Conservation (phyloP, 768 basidiomycete species). For the Macrolepiota albuminosa region DNA sequence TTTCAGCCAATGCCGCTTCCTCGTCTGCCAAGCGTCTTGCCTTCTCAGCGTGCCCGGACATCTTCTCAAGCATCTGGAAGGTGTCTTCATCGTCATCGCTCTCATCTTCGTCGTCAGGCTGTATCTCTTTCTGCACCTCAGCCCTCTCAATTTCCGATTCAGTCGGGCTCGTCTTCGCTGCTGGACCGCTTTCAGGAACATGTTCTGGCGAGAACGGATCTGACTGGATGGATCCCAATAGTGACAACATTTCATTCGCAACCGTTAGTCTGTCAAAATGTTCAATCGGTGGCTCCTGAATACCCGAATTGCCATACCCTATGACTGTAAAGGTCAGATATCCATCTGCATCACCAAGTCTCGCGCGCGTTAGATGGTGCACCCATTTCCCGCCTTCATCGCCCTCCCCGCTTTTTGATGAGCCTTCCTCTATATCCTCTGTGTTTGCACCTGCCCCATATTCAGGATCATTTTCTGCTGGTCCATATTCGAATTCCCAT, state of each 20-base stretch:
- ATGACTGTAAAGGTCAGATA: constrained; percentile 82
- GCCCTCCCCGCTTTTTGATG: constrained; percentile 24
- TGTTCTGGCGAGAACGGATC: constrained; percentile 72
- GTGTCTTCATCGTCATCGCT: constrained; percentile 23
- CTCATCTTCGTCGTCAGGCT: constrained; percentile 14
- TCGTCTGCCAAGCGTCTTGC: constrained; percentile 21
- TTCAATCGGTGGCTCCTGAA: constrained; percentile 5
- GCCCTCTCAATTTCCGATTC: constrained; percentile 19
- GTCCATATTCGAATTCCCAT: constrained; percentile 86
- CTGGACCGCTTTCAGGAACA: constrained; percentile 22
- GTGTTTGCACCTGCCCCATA: constrained; percentile 38
- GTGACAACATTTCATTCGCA: constrained; percentile 90
- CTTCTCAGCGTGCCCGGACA: constrained; percentile 21
- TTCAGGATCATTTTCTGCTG: constrained; percentile 77
- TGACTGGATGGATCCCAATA: constrained; percentile 76
- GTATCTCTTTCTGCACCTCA: constrained; percentile 14
- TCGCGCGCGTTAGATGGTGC: constrained; percentile 61
- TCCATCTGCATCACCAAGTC: constrained; percentile 64
- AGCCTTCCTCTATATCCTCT: constrained; percentile 20
- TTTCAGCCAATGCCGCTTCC: constrained; percentile 16
- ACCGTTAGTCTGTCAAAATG: constrained; percentile 60
- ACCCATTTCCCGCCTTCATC: constrained; percentile 74
- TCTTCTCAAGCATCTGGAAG: constrained; percentile 21
- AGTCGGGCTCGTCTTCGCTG: constrained; percentile 10
- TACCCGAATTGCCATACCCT: constrained; percentile 49